These are phyloP conservation scores for Camellia lanceoleosa DNA, from an alignment of 148 eudicot species.

Conservation along the genomic window DNA sequence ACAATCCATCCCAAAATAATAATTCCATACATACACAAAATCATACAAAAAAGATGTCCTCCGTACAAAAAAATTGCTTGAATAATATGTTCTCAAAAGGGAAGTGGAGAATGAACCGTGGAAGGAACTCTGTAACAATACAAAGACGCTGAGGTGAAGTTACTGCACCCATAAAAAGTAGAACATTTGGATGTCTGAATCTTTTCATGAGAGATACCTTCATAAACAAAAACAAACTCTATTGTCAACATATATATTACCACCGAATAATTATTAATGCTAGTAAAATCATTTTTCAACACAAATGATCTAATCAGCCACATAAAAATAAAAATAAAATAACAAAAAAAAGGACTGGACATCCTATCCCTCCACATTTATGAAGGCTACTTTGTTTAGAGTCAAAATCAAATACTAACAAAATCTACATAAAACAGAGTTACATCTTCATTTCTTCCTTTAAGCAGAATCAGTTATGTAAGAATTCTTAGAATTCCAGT, in stretches of 20 bases:
- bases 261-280: background rate
- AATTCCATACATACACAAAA: no score
- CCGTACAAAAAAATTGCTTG: background rate
- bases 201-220: slow-evolving; percentile 99
- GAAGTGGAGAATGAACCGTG: slow-evolving; percentile 60
- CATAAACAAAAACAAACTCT: slow-evolving; percentile 17
- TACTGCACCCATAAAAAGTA: slow-evolving; percentile 99
- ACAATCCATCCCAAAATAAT: no score
- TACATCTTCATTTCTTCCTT: no score
- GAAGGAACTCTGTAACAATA: slow-evolving; percentile 95
- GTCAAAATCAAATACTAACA: background rate
- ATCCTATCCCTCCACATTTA: background rate
- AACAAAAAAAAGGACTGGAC: background rate
- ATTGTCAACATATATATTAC: background rate
- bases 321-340: background rate
- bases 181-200: slow-evolving; percentile 94
- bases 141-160: slow-evolving; percentile 92
- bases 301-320: background rate
- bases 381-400: background rate
- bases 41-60: background rate
- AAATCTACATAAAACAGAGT: background rate
- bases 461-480: no score
- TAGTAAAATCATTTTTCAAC: background rate
- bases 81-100: slow-evolving; percentile 1
- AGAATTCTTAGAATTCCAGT: no score